A percentile compares a stretch with the other conserved stretches of the same genome.
These are phyloP conservation scores for Galium porrigens DNA, from an alignment of 305 asterid genomes.

Conservation along the genomic window DNA sequence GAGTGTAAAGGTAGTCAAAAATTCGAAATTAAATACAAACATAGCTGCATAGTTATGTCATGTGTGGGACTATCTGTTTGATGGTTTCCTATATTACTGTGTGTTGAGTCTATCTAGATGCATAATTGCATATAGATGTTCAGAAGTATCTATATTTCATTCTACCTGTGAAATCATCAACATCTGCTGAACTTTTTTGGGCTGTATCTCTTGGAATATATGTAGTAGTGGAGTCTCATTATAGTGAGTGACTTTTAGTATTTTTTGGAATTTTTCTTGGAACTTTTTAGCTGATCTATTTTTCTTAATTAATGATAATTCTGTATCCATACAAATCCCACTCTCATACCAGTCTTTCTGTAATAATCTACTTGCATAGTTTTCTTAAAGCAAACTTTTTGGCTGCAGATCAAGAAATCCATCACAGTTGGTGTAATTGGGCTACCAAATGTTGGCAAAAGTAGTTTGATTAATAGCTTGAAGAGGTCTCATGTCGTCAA, in stretches of 20 bases:
- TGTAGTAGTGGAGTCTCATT: background rate
- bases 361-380: constrained; percentile 5
- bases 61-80: background rate
- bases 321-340: background rate
- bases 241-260: background rate
- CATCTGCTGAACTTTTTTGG: background rate
- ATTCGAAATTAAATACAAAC: background rate
- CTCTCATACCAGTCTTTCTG: background rate
- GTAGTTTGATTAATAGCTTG: constrained; percentile 73
- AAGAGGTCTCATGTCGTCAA: constrained; percentile 66
- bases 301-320: background rate
- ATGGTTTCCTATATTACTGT: background rate
- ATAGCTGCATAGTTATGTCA: background rate
- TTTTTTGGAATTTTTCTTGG: no score
- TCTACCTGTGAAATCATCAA: background rate
- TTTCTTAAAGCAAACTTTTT: constrained; percentile 14
- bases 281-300: no score
- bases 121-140: background rate
- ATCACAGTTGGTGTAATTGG: constrained; percentile 76
- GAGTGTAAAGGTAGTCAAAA: background rate
- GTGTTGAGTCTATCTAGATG: background rate
- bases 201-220: background rate
- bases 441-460: constrained; percentile 79
- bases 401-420: constrained; percentile 59
- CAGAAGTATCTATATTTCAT: background rate